A percentile compares a stretch with the other conserved stretches of the same genome.
These are phyloP conservation scores for Silene conica DNA, from an alignment of 148 eudicot species.

Conservation along the genomic window DNA sequence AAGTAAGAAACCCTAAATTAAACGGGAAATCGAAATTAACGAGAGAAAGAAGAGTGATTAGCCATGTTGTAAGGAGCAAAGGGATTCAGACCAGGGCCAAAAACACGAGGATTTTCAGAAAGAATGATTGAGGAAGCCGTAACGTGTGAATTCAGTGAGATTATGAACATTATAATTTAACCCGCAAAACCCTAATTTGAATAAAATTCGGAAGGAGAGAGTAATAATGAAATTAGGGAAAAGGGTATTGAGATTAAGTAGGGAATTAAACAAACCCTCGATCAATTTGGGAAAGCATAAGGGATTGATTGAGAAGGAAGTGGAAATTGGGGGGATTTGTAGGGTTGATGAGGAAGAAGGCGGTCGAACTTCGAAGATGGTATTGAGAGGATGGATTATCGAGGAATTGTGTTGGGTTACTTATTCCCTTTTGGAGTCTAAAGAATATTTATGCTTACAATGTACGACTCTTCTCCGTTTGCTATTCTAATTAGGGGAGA, in stretches of 20 bases:
- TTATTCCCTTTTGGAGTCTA: too few relatives aligned
- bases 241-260: neutral
- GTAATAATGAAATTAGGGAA: neutral
- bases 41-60: slow-evolving; percentile 58
- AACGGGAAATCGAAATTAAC: slow-evolving; percentile 29
- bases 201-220: neutral
- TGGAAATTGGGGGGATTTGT: neutral
- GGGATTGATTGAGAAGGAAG: slow-evolving; percentile 3
- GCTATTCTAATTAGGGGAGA: too few relatives aligned
- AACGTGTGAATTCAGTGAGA: slow-evolving; percentile 21
- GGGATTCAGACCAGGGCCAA: slow-evolving; percentile 89
- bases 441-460: too few relatives aligned
- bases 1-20: neutral
- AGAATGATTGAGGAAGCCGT: slow-evolving; percentile 33
- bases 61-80: slow-evolving; percentile 62
- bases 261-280: slow-evolving; percentile 28
- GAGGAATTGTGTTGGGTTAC: too few relatives aligned
- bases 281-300: slow-evolving; percentile 23
- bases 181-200: slow-evolving; percentile 25
- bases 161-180: slow-evolving; percentile 36
- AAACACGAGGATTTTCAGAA: slow-evolving; percentile 54
- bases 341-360: neutral
- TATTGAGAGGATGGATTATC: too few relatives aligned
- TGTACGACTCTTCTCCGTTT: too few relatives aligned
- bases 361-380: neutral